A percentile compares a stretch with the other conserved stretches of the same genome.
These are phyloP conservation scores for Ganoderma lingzhi DNA, from an alignment of 1,284 basidiomycete genomes.

Conservation along the genomic window DNA sequence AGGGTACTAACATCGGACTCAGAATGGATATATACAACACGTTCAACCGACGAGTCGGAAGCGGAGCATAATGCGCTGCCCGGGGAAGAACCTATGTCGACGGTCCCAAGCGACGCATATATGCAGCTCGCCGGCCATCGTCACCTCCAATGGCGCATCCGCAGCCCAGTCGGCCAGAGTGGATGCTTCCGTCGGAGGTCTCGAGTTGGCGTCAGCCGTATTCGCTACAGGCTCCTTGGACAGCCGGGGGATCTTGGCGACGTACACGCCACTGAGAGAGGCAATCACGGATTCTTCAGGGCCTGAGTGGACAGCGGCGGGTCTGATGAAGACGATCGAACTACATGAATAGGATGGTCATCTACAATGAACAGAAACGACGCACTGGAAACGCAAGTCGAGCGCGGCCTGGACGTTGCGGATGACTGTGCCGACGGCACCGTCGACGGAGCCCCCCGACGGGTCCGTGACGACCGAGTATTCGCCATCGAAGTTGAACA, in stretches of 20 bases:
- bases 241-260: constrained; percentile 12
- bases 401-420: constrained; percentile 46
- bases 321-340: constrained; percentile 15
- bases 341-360: neutral
- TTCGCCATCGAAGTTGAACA: constrained; percentile 63
- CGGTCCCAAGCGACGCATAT: constrained; percentile 57
- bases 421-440: constrained; percentile 44
- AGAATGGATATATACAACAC: neutral
- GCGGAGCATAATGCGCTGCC: constrained; percentile 58
- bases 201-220: constrained; percentile 21
- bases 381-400: constrained; percentile 52
- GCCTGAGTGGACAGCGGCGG: constrained; percentile 23
- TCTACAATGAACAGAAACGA: neutral
- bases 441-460: constrained; percentile 48
- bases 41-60: constrained; percentile 55
- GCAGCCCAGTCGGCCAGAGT: neutral
- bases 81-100: constrained; percentile 57
- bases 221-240: neutral
- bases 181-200: constrained; percentile 33
- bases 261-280: constrained; percentile 18
- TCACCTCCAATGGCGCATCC: constrained; percentile 3
- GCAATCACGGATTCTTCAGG: constrained; percentile 27
- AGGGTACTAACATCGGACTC: neutral
- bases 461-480: constrained; percentile 56
- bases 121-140: constrained; percentile 59